Conservation (phyloP, 2,329 filamentous ascomycete species). For the Pestalotiopsis sp. region DNA sequence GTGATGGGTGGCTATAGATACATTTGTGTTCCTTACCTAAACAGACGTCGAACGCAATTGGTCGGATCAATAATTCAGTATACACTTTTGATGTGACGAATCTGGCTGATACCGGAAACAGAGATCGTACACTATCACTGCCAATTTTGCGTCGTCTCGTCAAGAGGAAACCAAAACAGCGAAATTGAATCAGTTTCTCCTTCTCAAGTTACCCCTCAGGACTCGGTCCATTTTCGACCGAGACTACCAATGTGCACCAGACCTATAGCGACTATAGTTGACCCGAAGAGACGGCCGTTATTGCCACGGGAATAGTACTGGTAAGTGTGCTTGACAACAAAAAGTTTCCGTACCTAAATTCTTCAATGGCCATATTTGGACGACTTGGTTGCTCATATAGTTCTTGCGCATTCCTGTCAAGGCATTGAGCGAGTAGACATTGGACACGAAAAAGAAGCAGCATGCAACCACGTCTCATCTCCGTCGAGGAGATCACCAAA, state of each 20-base stretch:
- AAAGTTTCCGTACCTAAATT: background rate
- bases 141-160: too few species aligned
- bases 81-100: too few species aligned
- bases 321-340: background rate
- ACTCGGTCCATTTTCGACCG: constrained; percentile 8
- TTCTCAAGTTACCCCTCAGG: constrained; percentile 8
- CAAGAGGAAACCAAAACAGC: background rate
- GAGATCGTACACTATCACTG: too few species aligned
- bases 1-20: too few species aligned
- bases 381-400: too few species aligned
- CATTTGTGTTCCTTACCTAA: too few species aligned
- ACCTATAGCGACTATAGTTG: background rate
- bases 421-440: too few species aligned
- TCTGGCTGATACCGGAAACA: too few species aligned
- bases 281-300: background rate
- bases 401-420: too few species aligned
- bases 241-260: background rate
- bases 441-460: background rate
- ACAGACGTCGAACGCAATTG: background rate
- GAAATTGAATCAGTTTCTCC: background rate
- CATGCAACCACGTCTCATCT: constrained; percentile 4
- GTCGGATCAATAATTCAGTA: background rate
- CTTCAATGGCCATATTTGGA: background rate
- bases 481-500: constrained; percentile 11
- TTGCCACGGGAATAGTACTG: background rate